Conservation (phyloP, 306 rosid genomes). For the Adenanthera pavonina region DNA sequence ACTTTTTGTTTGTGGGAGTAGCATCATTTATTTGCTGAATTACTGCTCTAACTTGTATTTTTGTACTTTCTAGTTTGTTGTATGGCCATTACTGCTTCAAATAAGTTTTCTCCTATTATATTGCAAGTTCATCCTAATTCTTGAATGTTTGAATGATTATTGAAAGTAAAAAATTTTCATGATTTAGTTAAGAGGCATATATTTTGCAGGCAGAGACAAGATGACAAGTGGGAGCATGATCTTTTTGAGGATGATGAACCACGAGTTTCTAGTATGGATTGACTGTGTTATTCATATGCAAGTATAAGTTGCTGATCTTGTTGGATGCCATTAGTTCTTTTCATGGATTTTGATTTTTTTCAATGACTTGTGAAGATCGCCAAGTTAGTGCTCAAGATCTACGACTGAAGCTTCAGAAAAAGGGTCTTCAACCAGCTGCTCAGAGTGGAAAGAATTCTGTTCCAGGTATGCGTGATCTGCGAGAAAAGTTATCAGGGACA, state of each 20-base stretch:
- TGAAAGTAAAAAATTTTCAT: conserved; percentile 1
- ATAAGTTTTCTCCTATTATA: conserved; percentile 1
- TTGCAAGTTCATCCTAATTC: conserved; percentile 13
- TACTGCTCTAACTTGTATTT: conserved; percentile 7
- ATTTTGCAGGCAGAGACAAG: conserved; percentile 83
- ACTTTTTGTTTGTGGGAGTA: background rate
- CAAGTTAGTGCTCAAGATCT: conserved; percentile 80
- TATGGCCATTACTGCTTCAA: conserved; percentile 28
- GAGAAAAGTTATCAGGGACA: conserved; percentile 86
- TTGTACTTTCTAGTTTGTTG: conserved; percentile 33
- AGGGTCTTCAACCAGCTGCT: conserved; percentile 65
- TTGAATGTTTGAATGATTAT: conserved; percentile 36
- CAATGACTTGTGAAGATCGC: conserved; percentile 74
- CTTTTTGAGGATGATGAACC: conserved; percentile 66
- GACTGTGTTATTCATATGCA: conserved; percentile 46
- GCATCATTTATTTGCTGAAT: background rate
- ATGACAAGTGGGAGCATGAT: conserved; percentile 99
- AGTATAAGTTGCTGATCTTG: conserved; percentile 51
- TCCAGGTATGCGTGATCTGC: conserved; percentile 79
- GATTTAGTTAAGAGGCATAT: conserved; percentile 8
- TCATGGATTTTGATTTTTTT: conserved; percentile 59
- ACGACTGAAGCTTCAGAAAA: conserved; percentile 92
- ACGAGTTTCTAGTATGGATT: conserved; percentile 73
- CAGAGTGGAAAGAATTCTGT: conserved; percentile 68
- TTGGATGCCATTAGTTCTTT: conserved; percentile 47